These are phyloP conservation scores for Beauveria rudraprayagi DNA, from an alignment of 2,329 filamentous ascomycete species.

Conservation along the genomic window DNA sequence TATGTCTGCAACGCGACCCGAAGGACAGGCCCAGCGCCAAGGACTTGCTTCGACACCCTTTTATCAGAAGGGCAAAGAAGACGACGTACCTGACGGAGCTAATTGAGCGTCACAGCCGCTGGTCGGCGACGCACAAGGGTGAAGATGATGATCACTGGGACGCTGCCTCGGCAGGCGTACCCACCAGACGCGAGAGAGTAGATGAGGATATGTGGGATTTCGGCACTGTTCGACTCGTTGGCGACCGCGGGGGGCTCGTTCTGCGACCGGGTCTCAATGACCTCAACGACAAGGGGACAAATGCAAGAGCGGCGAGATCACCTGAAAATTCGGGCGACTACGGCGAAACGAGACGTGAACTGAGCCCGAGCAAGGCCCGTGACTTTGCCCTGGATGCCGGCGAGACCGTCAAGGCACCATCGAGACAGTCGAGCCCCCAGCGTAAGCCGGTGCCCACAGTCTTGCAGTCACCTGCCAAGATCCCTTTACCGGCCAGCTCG, in stretches of 20 bases:
- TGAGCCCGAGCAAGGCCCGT: slow-evolving; percentile 43
- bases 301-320: slow-evolving; percentile 56
- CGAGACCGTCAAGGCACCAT: slow-evolving; percentile 51
- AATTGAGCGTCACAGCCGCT: slow-evolving; percentile 83
- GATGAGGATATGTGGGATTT: slow-evolving; percentile 97
- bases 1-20: slow-evolving; percentile 83
- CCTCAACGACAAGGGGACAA: slow-evolving; percentile 75
- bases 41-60: slow-evolving; percentile 82
- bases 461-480: slow-evolving; percentile 45
- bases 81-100: slow-evolving; percentile 94
- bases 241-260: slow-evolving; percentile 51
- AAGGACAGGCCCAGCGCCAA: slow-evolving; percentile 79
- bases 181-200: slow-evolving; percentile 45
- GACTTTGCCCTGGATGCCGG: slow-evolving; percentile 36
- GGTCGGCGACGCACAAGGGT: slow-evolving; percentile 72
- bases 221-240: slow-evolving; percentile 82
- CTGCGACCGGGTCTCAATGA: slow-evolving; percentile 53
- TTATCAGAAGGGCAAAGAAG: slow-evolving; percentile 85
- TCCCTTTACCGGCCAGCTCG: slow-evolving; percentile 46
- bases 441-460: slow-evolving; percentile 39
- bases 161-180: slow-evolving; percentile 44
- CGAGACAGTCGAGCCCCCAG: slow-evolving; percentile 53
- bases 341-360: slow-evolving; percentile 42
- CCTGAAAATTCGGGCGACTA: slow-evolving; percentile 42
- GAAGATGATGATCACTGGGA: slow-evolving; percentile 56